phyloP scores from a whole-genome alignment of 2,329 filamentous ascomycete species.

The Fusarium buxicola region DNA sequence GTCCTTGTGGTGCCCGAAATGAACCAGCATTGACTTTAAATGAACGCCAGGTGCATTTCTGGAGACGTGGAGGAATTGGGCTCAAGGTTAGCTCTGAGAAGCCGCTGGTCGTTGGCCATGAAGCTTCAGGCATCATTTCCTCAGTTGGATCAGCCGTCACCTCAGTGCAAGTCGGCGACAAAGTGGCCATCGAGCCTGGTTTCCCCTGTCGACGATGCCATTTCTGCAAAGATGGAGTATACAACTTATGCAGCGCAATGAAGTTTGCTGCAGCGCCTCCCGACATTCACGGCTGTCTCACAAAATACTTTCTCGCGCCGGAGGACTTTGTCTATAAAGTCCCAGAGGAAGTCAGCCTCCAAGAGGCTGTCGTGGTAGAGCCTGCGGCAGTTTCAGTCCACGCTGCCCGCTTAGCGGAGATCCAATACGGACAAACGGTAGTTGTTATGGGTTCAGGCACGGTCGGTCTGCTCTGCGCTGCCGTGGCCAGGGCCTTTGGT shows the following conservation, averaged over 20 bases:
- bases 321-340: slow-evolving; percentile 94
- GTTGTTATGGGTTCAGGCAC: slow-evolving; percentile 88
- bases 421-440: slow-evolving; percentile 78
- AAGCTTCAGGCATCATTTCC: slow-evolving; percentile 78
- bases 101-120: slow-evolving; percentile 78
- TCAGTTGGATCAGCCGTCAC: slow-evolving; percentile 73
- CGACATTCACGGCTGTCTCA: slow-evolving; percentile 75
- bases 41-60: neutral
- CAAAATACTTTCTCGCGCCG: slow-evolving; percentile 85
- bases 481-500: slow-evolving; percentile 83
- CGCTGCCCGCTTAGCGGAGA: slow-evolving; percentile 76
- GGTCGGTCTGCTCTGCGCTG: slow-evolving; percentile 53
- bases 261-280: slow-evolving; percentile 91
- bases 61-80: neutral
- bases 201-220: slow-evolving; percentile 82
- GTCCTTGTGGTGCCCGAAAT: no score
- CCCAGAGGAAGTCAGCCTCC: slow-evolving; percentile 77
- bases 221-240: slow-evolving; percentile 81
- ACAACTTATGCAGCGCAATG: slow-evolving; percentile 93
- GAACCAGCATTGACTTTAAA: neutral
- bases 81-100: neutral
- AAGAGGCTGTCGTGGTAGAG: slow-evolving; percentile 90
- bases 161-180: slow-evolving; percentile 76
- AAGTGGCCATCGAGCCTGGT: slow-evolving; percentile 91
- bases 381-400: slow-evolving; percentile 87